Evolutionary conservation across 352 stramenopile species (phyloP).

Genomic region (Achlya hypogyna): DNA sequence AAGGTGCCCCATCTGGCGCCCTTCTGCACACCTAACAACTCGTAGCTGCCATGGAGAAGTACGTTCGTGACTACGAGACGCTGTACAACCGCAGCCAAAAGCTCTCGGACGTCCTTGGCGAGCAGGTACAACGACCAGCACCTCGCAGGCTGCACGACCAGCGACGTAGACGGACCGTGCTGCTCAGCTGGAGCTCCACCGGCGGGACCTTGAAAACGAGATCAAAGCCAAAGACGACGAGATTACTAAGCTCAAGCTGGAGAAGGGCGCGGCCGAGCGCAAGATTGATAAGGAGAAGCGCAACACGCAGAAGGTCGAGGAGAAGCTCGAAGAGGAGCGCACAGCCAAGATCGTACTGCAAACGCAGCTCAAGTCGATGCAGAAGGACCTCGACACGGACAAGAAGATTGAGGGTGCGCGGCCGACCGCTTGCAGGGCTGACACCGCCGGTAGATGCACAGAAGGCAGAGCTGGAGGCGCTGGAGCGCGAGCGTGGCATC

Average conservation of each 20-base stretch:
- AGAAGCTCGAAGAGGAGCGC: slow-evolving; percentile 87
- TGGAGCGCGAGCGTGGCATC: slow-evolving; percentile 84
- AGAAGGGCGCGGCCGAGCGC: slow-evolving; percentile 86
- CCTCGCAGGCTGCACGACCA: background rate
- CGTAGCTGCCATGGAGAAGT: slow-evolving; percentile 85
- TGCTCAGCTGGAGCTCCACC: slow-evolving; percentile 73
- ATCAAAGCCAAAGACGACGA: slow-evolving; percentile 82
- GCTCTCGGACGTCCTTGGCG: slow-evolving; percentile 87
- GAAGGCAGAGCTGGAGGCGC: slow-evolving; percentile 61
- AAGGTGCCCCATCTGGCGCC: slow-evolving; percentile 20
- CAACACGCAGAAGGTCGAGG: slow-evolving; percentile 81
- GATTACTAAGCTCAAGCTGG: slow-evolving; percentile 69
- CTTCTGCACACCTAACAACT: background rate
- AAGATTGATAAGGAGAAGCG: slow-evolving; percentile 85
- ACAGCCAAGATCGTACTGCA: slow-evolving; percentile 73
- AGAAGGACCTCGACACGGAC: slow-evolving; percentile 68
- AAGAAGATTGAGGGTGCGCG: slow-evolving; percentile 46
- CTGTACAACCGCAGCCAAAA: slow-evolving; percentile 87
- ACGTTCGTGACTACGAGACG: slow-evolving; percentile 89
- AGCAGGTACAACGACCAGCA: slow-evolving; percentile 39
- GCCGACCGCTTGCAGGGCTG: background rate
- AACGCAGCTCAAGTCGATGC: slow-evolving; percentile 74
- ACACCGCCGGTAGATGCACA: slow-evolving; percentile 31
- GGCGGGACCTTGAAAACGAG: slow-evolving; percentile 72
- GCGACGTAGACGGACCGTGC: slow-evolving; percentile 51